Conservation (phyloP, 1,284 basidiomycete species). For the Thelephora terrestris region DNA sequence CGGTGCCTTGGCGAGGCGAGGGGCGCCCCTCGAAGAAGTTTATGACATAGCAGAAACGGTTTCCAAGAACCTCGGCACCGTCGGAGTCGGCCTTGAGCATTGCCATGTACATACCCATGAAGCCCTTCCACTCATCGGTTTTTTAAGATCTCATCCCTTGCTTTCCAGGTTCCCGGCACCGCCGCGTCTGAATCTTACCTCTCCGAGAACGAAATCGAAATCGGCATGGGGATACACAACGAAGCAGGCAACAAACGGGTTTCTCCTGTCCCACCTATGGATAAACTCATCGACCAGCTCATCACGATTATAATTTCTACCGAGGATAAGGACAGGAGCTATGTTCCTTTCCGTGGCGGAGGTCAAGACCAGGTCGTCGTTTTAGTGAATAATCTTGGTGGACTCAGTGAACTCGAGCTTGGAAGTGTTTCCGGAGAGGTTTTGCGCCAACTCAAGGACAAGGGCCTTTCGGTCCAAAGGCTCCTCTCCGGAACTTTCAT, state of each 20-base stretch:
- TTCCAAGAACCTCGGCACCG: conserved; percentile 61
- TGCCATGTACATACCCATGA: conserved; percentile 73
- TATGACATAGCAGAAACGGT: conserved; percentile 62
- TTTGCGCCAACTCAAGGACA: conserved; percentile 39
- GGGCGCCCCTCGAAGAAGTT: conserved; percentile 67
- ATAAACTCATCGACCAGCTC: conserved; percentile 63
- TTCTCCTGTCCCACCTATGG: conserved; percentile 60
- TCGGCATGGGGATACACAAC: conserved; percentile 90
- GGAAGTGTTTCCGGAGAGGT: conserved; percentile 59
- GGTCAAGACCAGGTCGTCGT: conserved; percentile 53
- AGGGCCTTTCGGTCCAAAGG: conserved; percentile 50
- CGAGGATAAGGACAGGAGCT: conserved; percentile 75
- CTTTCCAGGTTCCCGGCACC: conserved; percentile 68
- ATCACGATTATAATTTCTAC: conserved; percentile 67
- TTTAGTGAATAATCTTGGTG: conserved; percentile 76
- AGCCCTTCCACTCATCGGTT: neutral
- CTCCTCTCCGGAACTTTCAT: conserved; percentile 77
- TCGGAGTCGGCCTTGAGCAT: conserved; percentile 89
- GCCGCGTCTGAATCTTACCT: conserved; percentile 51
- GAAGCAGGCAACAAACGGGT: conserved; percentile 73
- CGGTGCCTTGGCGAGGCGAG: conserved; percentile 69
- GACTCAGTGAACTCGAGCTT: conserved; percentile 81
- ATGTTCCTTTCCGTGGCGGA: conserved; percentile 67
- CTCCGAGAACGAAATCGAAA: conserved; percentile 62
- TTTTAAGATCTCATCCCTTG: neutral